Percentiles rank a stretch among this genome's conserved stretches.
Conservation (phyloP, 805 yeast species). For the Debaryomyces hansenii region DNA sequence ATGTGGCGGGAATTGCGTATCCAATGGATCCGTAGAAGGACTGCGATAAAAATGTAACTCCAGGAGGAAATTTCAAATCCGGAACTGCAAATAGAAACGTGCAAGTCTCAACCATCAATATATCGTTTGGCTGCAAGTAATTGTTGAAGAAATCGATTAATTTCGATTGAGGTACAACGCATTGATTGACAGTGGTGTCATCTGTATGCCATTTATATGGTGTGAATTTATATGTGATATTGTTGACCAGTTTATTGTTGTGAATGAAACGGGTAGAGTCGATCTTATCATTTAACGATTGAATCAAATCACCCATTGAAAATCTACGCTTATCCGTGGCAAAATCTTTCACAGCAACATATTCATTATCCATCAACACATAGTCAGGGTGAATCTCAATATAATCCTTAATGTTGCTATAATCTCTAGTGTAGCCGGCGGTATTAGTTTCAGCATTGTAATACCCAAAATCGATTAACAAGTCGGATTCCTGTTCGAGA, state of each 20-base stretch:
- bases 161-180: constrained; percentile 28
- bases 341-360: constrained; percentile 16
- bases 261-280: constrained; percentile 13
- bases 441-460: constrained; percentile 37
- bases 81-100: constrained; percentile 77
- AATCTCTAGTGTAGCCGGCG: constrained; percentile 22
- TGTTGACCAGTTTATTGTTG: constrained; percentile 9
- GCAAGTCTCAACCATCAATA: constrained; percentile 80
- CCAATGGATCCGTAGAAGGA: constrained; percentile 85
- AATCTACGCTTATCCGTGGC: constrained; percentile 25
- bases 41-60: constrained; percentile 58
- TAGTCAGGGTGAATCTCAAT: constrained; percentile 45
- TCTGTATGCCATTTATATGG: constrained; percentile 8
- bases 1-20: constrained; percentile 80
- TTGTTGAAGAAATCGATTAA: constrained; percentile 34
- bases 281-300: constrained; percentile 22
- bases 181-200: constrained; percentile 6
- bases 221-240: constrained; percentile 14
- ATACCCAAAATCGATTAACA: constrained; percentile 70
- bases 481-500: constrained; percentile 54
- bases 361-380: constrained; percentile 33
- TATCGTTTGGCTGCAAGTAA: constrained; percentile 59
- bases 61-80: constrained; percentile 61
- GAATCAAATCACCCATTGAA: constrained; percentile 32
- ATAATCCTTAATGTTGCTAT: constrained; percentile 21